Base-by-base conservation (phyloP, 306 rosid species). In the Prunus kanzakura region DNA sequence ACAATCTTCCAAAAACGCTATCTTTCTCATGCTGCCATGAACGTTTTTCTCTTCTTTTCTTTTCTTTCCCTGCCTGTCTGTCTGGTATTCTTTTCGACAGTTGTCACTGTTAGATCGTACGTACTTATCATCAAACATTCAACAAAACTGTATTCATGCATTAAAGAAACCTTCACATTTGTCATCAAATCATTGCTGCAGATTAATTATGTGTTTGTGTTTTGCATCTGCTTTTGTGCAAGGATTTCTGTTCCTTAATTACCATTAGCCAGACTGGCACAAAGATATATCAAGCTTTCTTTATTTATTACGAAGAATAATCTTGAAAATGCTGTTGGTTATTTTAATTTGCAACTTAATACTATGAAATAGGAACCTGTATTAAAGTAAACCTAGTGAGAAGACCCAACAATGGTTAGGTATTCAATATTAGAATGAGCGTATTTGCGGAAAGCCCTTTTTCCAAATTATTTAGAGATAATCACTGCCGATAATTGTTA, bases 321-420 rank as follows among this genome's bases (percentile, higher is more conserved):
- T 56, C 62, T 23, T 20, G 1, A 52, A 52, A 38, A 38, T 38
- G 43, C 43, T 1, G 43, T 15, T 20, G 10, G 62, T 20, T 20
- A 56, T 56, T 56, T 56, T 0, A 56, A 10, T 56, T 20, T 20
- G 14, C 62, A 22, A 14, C 12, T 60, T 7, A 25, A 25, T 60
- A 13, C 38, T 4, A 38, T 38, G 27, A 4, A 11, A 60, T 25
- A 12, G 1, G 32, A 19, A 15, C 62, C 29, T 27, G 56, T 62
- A 5, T 69, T 69, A 30, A 32, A 52, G 32, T 30, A 30, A 71
- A 11, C n/a, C 30, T 19, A n/a, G 41, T 23, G 47, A 52, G 8
- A 15, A 71, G 47, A 71, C 56, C 74, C 51, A 71, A n/a, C 43
- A 71, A 54, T 49, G 74, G 47, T 70, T 54, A 19, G 61, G 47